Base-by-base conservation (phyloP, 2,329 filamentous ascomycete genomes). In the Malbranchea cinnamomea region DNA sequence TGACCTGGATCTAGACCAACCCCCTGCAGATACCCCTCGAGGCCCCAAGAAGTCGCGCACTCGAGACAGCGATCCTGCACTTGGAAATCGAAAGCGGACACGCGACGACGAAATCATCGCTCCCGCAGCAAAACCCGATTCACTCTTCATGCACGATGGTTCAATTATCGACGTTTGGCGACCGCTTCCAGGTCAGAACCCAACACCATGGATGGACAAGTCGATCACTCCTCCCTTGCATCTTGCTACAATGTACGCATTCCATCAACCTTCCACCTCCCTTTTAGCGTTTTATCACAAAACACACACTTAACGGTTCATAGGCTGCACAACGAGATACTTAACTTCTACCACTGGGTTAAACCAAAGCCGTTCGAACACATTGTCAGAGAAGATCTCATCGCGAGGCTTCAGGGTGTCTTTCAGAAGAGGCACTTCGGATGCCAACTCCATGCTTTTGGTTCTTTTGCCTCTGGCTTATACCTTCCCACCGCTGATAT, bases 401-500 rank as follows among this genome's bases (percentile, higher is more conserved):
- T 95, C 19, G 57, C 71, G 3, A 74, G 82, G 11, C 61, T 95
- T 2, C 63, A 72, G 28, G 47, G 50, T 11, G 63, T 66, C 2
- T 65, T 91, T 45, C 63, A 62, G 35, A 60, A 52, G 9, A 59
- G 61, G 28, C 77, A 73, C 43, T 54, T 60, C 8, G 68, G 71
- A 26, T 71, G 74, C 7, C 64, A 75, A 28, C 61, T 94, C 5
- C 62, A 68, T 19, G 66, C 77, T 6, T 98, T 98, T 50, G 89
- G 89, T n/a, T 95, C 89, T 0, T 98, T 85, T 54, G 85, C 83
- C 42, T 83, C 83, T 3, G 83, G 80, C 0, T 61, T 83, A 5
- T 81, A 80, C 47, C 60, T 82, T 6, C 77, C 77, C 5, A 75
- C 79, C 1, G 83, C 81, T 10, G 89, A 98, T 49, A 92, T 98